Evolutionary conservation across 495 filamentous ascomycete species (phyloP).

Genomic region (Tuber brumale): DNA sequence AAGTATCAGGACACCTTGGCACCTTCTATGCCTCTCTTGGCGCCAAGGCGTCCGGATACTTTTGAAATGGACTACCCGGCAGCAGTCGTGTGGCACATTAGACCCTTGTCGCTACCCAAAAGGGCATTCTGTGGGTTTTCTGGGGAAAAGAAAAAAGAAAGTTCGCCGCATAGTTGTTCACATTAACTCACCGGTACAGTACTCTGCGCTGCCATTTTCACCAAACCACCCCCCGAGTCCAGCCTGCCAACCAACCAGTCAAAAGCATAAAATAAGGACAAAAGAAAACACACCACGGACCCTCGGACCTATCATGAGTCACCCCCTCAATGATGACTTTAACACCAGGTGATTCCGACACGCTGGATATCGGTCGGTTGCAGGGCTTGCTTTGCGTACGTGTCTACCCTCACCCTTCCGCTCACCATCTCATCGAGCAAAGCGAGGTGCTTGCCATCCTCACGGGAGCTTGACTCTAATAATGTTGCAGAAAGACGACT

Average conservation of each 20-base stretch:
- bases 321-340: background rate
- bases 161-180: background rate
- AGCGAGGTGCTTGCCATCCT: background rate
- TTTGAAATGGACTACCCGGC: no score
- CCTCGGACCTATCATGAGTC: background rate
- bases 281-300: background rate
- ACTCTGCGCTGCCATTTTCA: background rate
- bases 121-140: background rate
- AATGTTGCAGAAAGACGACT: conserved; percentile 10
- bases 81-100: background rate
- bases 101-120: background rate
- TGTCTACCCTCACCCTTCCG: background rate
- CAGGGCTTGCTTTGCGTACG: conserved; percentile 22
- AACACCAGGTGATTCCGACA: conserved; percentile 2
- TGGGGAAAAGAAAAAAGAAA: no score
- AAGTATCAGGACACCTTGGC: no score
- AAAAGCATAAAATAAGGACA: background rate
- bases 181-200: background rate
- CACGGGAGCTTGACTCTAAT: background rate
- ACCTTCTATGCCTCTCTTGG: no score
- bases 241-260: background rate
- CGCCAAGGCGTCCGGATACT: no score
- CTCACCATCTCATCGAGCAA: background rate
- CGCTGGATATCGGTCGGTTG: conserved; percentile 19
- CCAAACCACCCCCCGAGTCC: background rate